Evolutionary conservation across 2,329 filamentous ascomycete genomes (phyloP).

Genomic region (Diplodia seriata): DNA sequence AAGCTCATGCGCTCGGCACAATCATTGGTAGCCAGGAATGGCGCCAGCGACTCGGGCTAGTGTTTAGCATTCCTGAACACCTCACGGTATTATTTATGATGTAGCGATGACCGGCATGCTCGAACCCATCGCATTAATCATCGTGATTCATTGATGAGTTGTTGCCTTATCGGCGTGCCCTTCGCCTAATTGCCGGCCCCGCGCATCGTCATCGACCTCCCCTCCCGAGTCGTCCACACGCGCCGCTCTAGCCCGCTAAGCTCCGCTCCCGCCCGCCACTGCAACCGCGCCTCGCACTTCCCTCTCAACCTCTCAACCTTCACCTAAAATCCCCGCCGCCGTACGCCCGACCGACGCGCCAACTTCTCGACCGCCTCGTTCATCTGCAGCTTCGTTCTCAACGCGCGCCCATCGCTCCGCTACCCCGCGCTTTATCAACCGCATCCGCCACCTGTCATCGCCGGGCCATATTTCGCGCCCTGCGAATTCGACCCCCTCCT

Average conservation of each 20-base stretch:
- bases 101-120: neutral
- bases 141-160: constrained; percentile 16
- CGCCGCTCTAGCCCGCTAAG: constrained; percentile 21
- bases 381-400: neutral
- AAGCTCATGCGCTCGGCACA: constrained; percentile 5
- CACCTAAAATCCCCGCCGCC: neutral
- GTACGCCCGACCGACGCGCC: neutral
- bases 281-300: constrained; percentile 16
- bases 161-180: neutral
- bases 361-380: neutral
- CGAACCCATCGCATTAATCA: neutral
- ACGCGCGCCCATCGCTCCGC: constrained; percentile 4
- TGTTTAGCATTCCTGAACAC: neutral
- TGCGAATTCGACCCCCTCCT: constrained; percentile 25
- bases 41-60: neutral
- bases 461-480: constrained; percentile 24
- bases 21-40: neutral
- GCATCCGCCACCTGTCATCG: constrained; percentile 31
- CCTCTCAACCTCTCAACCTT: constrained; percentile 2
- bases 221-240: constrained; percentile 16
- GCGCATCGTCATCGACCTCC: constrained; percentile 29
- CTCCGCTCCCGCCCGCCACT: constrained; percentile 28
- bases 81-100: neutral
- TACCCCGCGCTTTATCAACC: constrained; percentile 17
- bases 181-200: constrained; percentile 27